Base-by-base conservation (phyloP, 169 alveolate species). In the Besnoitia besnoiti region DNA sequence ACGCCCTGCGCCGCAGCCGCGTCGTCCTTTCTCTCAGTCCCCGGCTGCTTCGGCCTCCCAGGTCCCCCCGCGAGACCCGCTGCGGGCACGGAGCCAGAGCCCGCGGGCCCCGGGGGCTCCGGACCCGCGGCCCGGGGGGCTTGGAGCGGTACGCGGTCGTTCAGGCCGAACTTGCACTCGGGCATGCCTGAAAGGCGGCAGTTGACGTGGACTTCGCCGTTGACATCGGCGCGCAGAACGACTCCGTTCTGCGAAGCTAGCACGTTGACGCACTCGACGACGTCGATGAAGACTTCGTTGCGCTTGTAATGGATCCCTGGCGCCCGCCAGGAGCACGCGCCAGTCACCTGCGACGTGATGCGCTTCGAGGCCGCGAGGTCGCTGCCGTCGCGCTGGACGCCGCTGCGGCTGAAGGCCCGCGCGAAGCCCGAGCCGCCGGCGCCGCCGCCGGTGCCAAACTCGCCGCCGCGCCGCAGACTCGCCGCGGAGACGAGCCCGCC, bases 331-430 rank as follows among this genome's bases (percentile, higher is more conserved):
- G 98, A 94, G 40, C 96, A 95, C 50, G 97, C 97, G 24, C 99
- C 98, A 2, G 99, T 98, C 37, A 98, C 98, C 95, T 97, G 97
- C 40, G 97, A 96, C 21, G 98, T 96, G n/a, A 97, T 96, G 94
- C 96, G 94, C 93, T 96, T 96, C 75, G 97, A 94, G 91, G 96
- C 95, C 89, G 96, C 97, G 82, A 95, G 95, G 85, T 96, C 95
- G 82, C 75, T 19, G 90, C 46, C 82, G 82, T 73, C 42, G 76
- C 76, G 35, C 62, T 79, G 46, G 30, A 24, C 61, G 40, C 51
- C 42, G 14, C 46, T 30, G 39, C 42, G 2, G 40, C 61, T 40
- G 42, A 24, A 79, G 88, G 39, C 88, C 88, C 88, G 51, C 51
- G 39, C 51, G 37, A 42, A 27, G 62, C 61, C 39, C 61, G 62